A percentile compares a stretch with the other conserved stretches of the same genome.
Evolutionary conservation across 371 early-diverging fungal genomes (phyloP).

Genomic region (Syncephalastrum monosporum): DNA sequence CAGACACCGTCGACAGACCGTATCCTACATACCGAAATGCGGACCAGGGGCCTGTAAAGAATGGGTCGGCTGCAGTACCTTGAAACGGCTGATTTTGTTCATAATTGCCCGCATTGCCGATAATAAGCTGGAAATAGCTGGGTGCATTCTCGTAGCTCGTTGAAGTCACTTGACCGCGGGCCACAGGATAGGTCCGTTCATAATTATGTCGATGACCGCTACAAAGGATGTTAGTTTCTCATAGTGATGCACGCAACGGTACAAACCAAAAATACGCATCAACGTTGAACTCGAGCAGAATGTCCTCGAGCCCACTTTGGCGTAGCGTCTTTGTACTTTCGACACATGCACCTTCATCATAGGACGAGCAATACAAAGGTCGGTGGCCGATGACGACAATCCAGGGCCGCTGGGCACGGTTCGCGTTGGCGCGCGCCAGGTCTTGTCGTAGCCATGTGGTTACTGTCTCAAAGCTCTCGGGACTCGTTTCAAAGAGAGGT

Average conservation of each 20-base stretch:
- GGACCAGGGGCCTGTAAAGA: constrained; percentile 16
- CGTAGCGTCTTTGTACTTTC: constrained; percentile 9
- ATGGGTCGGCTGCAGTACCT: constrained; percentile 12
- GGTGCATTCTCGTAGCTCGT: constrained; percentile 25
- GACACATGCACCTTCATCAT: constrained; percentile 14
- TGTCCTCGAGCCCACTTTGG: constrained; percentile 6
- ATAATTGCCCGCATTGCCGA: constrained; percentile 33
- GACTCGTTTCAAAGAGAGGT: constrained; percentile 12
- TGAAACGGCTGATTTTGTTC: constrained; percentile 21
- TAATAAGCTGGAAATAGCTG: constrained; percentile 27
- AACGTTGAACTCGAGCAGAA: constrained; percentile 1
- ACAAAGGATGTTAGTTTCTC: too few relatives aligned
- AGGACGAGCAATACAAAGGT: constrained; percentile 22
- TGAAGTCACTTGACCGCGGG: constrained; percentile 10
- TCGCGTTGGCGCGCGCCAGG: constrained; percentile 14
- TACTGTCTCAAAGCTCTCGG: constrained; percentile 14
- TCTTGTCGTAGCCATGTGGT: constrained; percentile 30
- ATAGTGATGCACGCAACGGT: too few relatives aligned
- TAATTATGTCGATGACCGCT: constrained; percentile 32
- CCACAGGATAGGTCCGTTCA: constrained; percentile 41
- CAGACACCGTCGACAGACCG: constrained; percentile 24
- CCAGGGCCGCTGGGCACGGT: constrained; percentile 24
- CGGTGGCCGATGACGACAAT: constrained; percentile 29
- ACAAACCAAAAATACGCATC: too few relatives aligned
- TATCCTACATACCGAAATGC: constrained; percentile 29